These are phyloP conservation scores for Aaosphaeria pasadenensis DNA, from an alignment of 2,329 filamentous ascomycete genomes.

Conservation along the genomic window DNA sequence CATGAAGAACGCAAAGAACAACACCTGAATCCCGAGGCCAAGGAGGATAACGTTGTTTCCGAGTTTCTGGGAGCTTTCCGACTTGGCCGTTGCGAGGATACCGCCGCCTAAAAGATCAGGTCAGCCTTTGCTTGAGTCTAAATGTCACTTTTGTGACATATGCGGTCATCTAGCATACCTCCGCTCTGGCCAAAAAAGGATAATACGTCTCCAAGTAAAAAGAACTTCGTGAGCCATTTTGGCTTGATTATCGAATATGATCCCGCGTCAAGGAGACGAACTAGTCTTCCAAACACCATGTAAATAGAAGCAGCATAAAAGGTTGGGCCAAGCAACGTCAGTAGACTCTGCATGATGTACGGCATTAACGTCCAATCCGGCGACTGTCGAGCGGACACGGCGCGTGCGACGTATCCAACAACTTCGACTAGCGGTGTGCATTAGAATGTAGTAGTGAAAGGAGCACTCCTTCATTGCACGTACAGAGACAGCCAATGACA, in stretches of 20 bases:
- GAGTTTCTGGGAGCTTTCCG: background rate
- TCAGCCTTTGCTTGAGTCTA: background rate
- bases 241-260: slow-evolving; percentile 37
- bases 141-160: background rate
- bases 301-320: slow-evolving; percentile 50
- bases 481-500: slow-evolving; percentile 51
- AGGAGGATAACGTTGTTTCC: slow-evolving; percentile 8
- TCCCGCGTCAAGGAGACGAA: slow-evolving; percentile 38
- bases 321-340: slow-evolving; percentile 45
- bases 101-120: background rate
- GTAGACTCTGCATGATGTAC: slow-evolving; percentile 44
- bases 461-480: slow-evolving; percentile 9
- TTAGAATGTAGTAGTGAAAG: background rate
- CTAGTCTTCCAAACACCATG: slow-evolving; percentile 47
- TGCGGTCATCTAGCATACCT: slow-evolving; percentile 10
- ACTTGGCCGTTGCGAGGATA: background rate
- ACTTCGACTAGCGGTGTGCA: slow-evolving; percentile 45
- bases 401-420: slow-evolving; percentile 50
- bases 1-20: slow-evolving; percentile 49
- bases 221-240: slow-evolving; percentile 44
- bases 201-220: slow-evolving; percentile 45
- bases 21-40: slow-evolving; percentile 42
- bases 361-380: slow-evolving; percentile 34
- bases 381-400: slow-evolving; percentile 22
- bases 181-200: slow-evolving; percentile 45